phyloP scores from a whole-genome alignment of 495 filamentous ascomycete genomes.

The Cercophora newfieldiana region DNA sequence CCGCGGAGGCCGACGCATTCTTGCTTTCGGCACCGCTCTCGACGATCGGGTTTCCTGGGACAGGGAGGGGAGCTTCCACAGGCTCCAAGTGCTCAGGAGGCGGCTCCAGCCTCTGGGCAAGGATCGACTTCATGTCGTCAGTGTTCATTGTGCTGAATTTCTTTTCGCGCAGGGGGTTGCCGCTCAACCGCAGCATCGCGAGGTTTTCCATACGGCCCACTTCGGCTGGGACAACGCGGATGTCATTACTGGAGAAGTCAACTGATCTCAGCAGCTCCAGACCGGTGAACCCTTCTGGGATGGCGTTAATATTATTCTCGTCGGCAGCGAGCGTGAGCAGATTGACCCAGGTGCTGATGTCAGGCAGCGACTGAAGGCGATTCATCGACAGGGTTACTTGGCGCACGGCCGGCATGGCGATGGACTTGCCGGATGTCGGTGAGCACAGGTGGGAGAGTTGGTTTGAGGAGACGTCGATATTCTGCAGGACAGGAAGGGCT shows the following conservation, averaged over 20 bases:
- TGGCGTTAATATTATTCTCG: conserved; percentile 70
- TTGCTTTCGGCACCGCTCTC: background rate
- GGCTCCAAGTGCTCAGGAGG: conserved; percentile 30
- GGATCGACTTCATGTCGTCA: conserved; percentile 76
- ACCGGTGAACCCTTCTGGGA: conserved; percentile 72
- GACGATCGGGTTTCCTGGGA: background rate
- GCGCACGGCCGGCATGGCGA: conserved; percentile 67
- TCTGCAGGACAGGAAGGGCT: conserved; percentile 62
- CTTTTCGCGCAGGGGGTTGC: conserved; percentile 85
- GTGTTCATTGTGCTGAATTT: conserved; percentile 78
- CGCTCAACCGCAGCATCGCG: conserved; percentile 68
- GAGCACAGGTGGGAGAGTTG: conserved; percentile 55
- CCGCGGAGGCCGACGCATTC: background rate
- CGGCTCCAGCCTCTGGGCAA: conserved; percentile 69
- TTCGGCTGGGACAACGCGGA: conserved; percentile 70
- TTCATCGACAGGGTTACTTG: conserved; percentile 75
- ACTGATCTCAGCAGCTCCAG: conserved; percentile 68
- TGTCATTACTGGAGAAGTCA: conserved; percentile 81
- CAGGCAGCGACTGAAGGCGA: conserved; percentile 68
- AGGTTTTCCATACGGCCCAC: conserved; percentile 81
- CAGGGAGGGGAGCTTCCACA: background rate
- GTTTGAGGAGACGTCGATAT: conserved; percentile 76
- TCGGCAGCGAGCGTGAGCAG: conserved; percentile 73
- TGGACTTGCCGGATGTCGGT: conserved; percentile 20
- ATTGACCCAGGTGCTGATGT: conserved; percentile 67